These are phyloP conservation scores for Calocybe gangraenosa DNA, from an alignment of 768 basidiomycete species.

Conservation along the genomic window DNA sequence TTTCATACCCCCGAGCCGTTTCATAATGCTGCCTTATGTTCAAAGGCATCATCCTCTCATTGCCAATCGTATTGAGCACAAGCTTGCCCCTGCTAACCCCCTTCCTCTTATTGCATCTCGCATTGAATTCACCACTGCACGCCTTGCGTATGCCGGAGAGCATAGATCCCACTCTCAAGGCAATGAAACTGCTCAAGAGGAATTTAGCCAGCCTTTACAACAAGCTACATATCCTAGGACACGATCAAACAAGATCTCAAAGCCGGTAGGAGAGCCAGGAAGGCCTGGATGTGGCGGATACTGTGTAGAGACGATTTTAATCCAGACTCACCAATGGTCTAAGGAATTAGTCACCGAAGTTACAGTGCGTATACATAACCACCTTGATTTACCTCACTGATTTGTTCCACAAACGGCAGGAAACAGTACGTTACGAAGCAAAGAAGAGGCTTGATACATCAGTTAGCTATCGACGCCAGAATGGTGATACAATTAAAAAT, in stretches of 20 bases:
- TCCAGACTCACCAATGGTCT: neutral
- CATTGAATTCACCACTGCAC: conserved; percentile 5
- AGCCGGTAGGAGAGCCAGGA: neutral
- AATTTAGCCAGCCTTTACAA: no score
- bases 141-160: neutral
- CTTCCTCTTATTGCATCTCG: conserved; percentile 2
- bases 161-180: no score
- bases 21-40: neutral
- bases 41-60: conserved; percentile 3
- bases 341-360: neutral
- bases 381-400: no score
- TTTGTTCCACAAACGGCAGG: neutral
- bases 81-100: neutral
- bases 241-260: neutral
- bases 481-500: neutral
- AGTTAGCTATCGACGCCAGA: conserved; percentile 3
- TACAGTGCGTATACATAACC: neutral
- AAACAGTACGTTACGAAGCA: conserved; percentile 1
- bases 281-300: neutral
- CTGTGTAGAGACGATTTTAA: neutral
- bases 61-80: conserved; percentile 3
- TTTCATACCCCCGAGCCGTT: no score
- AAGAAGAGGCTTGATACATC: conserved; percentile 1
- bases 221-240: no score
- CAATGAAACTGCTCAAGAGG: no score